Percentiles rank a stretch among this genome's conserved stretches.
These are phyloP conservation scores for Martiniozyma abietophila DNA, from an alignment of 805 yeast species.

Conservation along the genomic window DNA sequence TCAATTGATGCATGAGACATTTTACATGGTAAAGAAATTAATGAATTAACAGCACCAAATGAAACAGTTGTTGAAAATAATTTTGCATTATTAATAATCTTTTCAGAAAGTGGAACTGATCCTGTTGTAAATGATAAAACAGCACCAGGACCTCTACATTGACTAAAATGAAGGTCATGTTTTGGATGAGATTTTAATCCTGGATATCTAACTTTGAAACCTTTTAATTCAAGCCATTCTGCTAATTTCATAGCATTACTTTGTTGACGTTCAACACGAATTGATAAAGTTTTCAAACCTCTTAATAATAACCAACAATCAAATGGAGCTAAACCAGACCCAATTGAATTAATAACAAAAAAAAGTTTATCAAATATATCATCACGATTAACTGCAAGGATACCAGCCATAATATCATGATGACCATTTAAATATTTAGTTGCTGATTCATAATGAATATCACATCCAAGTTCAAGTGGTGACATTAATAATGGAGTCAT, in stretches of 20 bases:
- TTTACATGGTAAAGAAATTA: constrained; percentile 87
- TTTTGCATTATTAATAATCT: constrained; percentile 65
- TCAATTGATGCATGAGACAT: constrained; percentile 98
- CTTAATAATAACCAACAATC: constrained; percentile 85
- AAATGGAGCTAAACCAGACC: constrained; percentile 86
- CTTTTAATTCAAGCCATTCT: constrained; percentile 53
- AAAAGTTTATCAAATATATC: constrained; percentile 61
- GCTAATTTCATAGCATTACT: constrained; percentile 70
- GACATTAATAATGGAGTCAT: constrained; percentile 84
- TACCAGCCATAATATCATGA: constrained; percentile 96
- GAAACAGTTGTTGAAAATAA: constrained; percentile 86
- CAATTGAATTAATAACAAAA: constrained; percentile 80
- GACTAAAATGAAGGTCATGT: constrained; percentile 65
- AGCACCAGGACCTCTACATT: constrained; percentile 81
- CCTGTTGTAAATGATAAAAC: constrained; percentile 89
- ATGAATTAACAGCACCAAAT: constrained; percentile 88
- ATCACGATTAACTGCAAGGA: constrained; percentile 59
- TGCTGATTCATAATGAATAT: constrained; percentile 88
- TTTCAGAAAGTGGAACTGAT: constrained; percentile 50
- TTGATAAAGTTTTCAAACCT: constrained; percentile 81
- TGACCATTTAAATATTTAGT: constrained; percentile 91
- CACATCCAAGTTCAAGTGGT: constrained; percentile 81
- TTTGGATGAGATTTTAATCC: constrained; percentile 79
- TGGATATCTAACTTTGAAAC: constrained; percentile 77
- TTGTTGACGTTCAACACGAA: constrained; percentile 84